A percentile compares a stretch with the other conserved stretches of the same genome.
phyloP scores from a whole-genome alignment of 1,139 yeast genomes.

The Hyphopichia khmerensis region DNA sequence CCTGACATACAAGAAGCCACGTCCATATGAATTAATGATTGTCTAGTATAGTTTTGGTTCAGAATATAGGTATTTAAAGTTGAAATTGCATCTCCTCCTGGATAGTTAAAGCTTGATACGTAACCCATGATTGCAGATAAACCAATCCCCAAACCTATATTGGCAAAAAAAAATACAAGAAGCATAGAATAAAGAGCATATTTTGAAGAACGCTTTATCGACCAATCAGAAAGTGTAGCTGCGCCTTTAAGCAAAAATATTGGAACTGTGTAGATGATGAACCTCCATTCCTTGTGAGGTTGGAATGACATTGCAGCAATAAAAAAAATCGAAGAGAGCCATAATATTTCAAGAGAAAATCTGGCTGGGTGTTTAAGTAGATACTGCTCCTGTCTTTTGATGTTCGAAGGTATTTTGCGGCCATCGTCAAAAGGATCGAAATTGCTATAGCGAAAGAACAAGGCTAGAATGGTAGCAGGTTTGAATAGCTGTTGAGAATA shows the following conservation, averaged over 20 bases:
- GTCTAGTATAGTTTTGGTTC: conserved; percentile 8
- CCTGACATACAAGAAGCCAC: conserved; percentile 89
- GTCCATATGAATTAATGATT: conserved; percentile 64
- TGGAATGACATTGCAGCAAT: conserved; percentile 69
- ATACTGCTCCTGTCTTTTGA: conserved; percentile 16
- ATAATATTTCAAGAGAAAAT: conserved; percentile 34
- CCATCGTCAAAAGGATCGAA: conserved; percentile 39
- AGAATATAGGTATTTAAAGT: conserved; percentile 48
- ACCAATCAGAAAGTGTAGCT: conserved; percentile 42
- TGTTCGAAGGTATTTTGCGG: conserved; percentile 3
- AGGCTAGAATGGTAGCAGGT: conserved; percentile 60
- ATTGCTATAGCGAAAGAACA: conserved; percentile 43
- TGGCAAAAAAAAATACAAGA: conserved; percentile 26
- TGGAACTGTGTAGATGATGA: conserved; percentile 75
- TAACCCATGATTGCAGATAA: conserved; percentile 54
- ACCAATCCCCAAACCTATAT: conserved; percentile 29
- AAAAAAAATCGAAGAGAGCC: conserved; percentile 49
- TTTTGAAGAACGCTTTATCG: neutral
- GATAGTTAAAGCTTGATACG: conserved; percentile 75
- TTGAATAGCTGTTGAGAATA: conserved; percentile 51
- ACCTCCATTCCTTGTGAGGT: conserved; percentile 96
- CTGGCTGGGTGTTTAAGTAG: conserved; percentile 37
- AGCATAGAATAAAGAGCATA: conserved; percentile 28
- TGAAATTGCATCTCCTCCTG: conserved; percentile 79
- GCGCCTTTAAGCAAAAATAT: conserved; percentile 66